Evolutionary conservation across 2,329 filamentous ascomycete genomes (phyloP), one percentile per base, ranked within the genome.

Genomic region (Calonectria montana): DNA sequence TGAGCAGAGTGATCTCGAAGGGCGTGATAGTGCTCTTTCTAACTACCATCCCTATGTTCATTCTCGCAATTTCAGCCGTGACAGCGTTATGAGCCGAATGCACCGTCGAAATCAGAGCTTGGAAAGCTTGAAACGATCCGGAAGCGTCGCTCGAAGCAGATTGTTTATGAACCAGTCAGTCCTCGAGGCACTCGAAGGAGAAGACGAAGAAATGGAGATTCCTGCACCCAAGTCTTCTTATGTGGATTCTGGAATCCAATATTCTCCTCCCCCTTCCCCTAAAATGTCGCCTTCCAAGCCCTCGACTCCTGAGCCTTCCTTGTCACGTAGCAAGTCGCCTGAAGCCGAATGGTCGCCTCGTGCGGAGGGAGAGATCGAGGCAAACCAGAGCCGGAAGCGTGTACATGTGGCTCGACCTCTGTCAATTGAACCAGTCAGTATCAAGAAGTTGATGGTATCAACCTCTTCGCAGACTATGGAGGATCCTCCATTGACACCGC

Each of bases 181-280:
- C 1, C 81, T 91, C 15, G 90, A 91, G 68, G 86, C 86, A 27
- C 83, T 91, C 2, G 89, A 91, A 75, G 87, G 87, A 67, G 86
- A 88, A 73, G 87, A 90, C 76, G 87, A 88, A 47, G 86, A 89
- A 73, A 81, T 83, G 66, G 87, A 88, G 65, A 73, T 80, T n/a
- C 74, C 80, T 21, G 75, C 75, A 2, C 80, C 82, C 12, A 87
- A 86, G 72, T 80, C 84, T 50, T 85, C 88, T 69, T 97, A 97
- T 84, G 90, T 90, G 45, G 94, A 97, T 79, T 90, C 89, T 27
- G 94, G 92, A 8, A 88, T 94, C 87, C 96, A 98, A 81, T 97
- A 90, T 79, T 97, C 95, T 39, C 95, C 95, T 55, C 94, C 94
- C 2, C 88, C 93, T 3, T 97, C 95, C 2, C 94, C 94, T 1